Percentiles rank a stretch among this genome's conserved stretches.
These are phyloP conservation scores for Eucalyptus brandiana DNA, from an alignment of 345 rosid species.

Conservation along the genomic window DNA sequence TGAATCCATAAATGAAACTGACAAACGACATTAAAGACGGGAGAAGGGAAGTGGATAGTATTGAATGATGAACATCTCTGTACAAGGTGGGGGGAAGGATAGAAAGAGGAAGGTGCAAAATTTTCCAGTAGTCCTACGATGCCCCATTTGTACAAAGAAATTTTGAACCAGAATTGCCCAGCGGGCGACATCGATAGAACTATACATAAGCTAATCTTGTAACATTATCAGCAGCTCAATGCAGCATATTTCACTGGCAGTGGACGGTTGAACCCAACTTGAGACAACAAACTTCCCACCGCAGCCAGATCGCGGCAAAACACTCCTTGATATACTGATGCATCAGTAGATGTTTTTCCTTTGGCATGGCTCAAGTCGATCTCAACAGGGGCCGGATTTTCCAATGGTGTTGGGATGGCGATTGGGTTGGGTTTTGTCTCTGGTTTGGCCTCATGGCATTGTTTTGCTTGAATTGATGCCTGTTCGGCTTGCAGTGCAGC, in stretches of 20 bases:
- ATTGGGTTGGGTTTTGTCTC: conserved; percentile 3
- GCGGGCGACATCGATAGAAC: not conserved
- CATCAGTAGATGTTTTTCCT: conserved; percentile 9
- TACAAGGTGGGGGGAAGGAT: not conserved
- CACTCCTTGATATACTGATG: conserved; percentile 45
- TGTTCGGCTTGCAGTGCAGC: conserved; percentile 35
- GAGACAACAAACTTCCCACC: conserved; percentile 67
- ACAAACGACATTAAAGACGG: not conserved
- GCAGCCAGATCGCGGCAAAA: conserved; percentile 86
- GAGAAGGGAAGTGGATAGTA: not conserved
- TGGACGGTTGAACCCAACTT: conserved; percentile 68
- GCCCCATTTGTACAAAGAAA: not conserved
- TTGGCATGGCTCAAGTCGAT: not conserved
- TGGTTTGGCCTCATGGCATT: conserved; percentile 5
- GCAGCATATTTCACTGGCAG: conserved; percentile 76
- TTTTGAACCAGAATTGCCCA: not conserved
- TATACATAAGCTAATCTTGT: conserved; percentile 20
- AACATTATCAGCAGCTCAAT: conserved; percentile 51
- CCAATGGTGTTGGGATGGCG: not conserved
- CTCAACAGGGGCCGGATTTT: not conserved
- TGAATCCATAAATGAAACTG: not conserved
- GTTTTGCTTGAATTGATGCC: conserved; percentile 26
- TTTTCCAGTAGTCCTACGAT: conserved; percentile 4
- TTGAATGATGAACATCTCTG: not conserved
- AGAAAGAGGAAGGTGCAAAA: conserved; percentile 30